Percentiles rank a stretch among this genome's conserved stretches.
These are phyloP conservation scores for Carallia pectinifolia DNA, from an alignment of 345 rosid species.

Conservation along the genomic window DNA sequence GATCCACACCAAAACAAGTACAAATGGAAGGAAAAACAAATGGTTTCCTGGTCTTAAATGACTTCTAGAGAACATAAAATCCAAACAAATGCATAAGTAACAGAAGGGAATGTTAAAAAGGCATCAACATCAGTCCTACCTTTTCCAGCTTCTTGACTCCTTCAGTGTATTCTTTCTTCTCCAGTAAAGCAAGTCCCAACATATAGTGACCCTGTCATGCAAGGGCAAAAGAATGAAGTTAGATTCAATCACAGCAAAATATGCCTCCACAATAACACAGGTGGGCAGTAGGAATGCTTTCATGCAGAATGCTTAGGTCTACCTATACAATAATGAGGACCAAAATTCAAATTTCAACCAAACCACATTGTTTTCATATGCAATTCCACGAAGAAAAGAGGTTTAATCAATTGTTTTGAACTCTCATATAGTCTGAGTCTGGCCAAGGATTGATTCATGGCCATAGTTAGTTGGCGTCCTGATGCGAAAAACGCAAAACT, in stretches of 20 bases:
- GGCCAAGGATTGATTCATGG: too few relatives aligned
- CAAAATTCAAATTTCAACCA: too few relatives aligned
- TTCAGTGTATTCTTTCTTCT: conserved; percentile 43
- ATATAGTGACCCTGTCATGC: conserved; percentile 71
- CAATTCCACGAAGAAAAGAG: too few relatives aligned
- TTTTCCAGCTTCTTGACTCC: conserved; percentile 75
- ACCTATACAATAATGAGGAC: not conserved
- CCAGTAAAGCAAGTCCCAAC: conserved; percentile 78
- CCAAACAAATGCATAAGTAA: too few relatives aligned
- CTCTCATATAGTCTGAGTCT: too few relatives aligned
- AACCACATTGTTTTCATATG: too few relatives aligned
- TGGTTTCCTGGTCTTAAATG: not conserved
- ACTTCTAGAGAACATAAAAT: not conserved
- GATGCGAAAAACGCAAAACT: too few relatives aligned
- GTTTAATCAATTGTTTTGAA: too few relatives aligned
- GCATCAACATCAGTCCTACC: conserved; percentile 29
- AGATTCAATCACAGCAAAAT: conserved; percentile 3
- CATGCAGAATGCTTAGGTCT: not conserved
- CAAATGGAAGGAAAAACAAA: not conserved
- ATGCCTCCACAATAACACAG: not conserved
- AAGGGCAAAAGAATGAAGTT: conserved; percentile 6
- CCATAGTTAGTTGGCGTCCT: too few relatives aligned
- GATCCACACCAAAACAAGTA: not conserved
- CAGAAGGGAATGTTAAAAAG: not conserved
- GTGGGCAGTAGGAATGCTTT: not conserved